Evolutionary conservation across 192 early-diverging fungal species (phyloP).

Genomic region (Funneliformis geosporum): DNA sequence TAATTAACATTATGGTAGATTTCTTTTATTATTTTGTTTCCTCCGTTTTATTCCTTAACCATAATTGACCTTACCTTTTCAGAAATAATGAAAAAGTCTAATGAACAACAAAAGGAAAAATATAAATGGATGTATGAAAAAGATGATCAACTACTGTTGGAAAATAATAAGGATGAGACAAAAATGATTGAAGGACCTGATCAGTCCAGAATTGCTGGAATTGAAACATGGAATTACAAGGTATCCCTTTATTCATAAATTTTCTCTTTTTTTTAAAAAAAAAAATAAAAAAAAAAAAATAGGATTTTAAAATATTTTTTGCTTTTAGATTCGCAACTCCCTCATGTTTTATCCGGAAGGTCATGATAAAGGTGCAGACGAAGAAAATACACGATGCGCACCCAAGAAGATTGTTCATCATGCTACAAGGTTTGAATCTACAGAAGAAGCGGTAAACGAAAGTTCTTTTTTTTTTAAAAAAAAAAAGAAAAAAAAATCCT

Average conservation of each 20-base stretch:
- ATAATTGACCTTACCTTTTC: constrained; percentile 45
- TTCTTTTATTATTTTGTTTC: background rate
- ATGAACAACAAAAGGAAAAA: constrained; percentile 55
- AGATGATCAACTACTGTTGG: constrained; percentile 47
- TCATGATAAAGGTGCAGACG: constrained; percentile 37
- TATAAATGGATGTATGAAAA: constrained; percentile 70
- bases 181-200: constrained; percentile 34
- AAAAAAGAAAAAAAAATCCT: no score
- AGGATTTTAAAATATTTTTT: background rate
- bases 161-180: constrained; percentile 23
- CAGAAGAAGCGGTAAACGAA: constrained; percentile 37
- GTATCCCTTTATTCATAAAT: constrained; percentile 30
- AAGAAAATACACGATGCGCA: constrained; percentile 42
- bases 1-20: background rate
- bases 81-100: constrained; percentile 61
- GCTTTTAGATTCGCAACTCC: constrained; percentile 56
- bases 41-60: constrained; percentile 17
- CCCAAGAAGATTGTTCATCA: constrained; percentile 65
- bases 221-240: constrained; percentile 65
- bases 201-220: constrained; percentile 33
- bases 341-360: constrained; percentile 77
- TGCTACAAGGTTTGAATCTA: constrained; percentile 60
- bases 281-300: background rate
- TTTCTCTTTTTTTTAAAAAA: background rate
- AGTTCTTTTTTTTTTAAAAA: constrained; percentile 21